Base-by-base conservation (phyloP, 345 rosid genomes). In the Salix suchowensis region DNA sequence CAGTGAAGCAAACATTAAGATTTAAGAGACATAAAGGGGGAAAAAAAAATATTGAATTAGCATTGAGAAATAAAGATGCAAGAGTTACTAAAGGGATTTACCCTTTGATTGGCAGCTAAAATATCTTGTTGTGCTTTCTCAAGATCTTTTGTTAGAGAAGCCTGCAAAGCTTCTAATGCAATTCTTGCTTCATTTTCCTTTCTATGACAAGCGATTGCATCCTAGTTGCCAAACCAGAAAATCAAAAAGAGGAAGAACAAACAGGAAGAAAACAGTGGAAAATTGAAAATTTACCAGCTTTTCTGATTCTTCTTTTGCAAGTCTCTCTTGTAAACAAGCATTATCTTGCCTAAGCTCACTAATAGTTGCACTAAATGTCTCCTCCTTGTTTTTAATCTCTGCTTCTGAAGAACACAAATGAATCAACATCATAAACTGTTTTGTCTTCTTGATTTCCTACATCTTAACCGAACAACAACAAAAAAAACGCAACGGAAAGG, bases 91-190 rank as follows among this genome's bases (percentile, higher is more conserved):
- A 40, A 10, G 46, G 5, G 4, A 1, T 62, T 71, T 88, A 96
- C 99, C 95, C 85, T 89, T 58, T 88, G 86, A 85, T 87, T 89
- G 52, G 91, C 94, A 71, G 79, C 91, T 67, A 79, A 60, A 76
- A 86, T 88, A 72, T 96, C 98, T 72, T 89, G 90, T 68, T 87
- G 86, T 16, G 88, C 86, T 84, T 85, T 91, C 71, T 84, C 91
- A 50, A 92, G 90, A 77, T 88, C 95, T 74, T 83, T 95, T 9
- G 85, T 48, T 23, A 93, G 85, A 85, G 94, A 87, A 74, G 84
- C 89, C 80, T 80, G 84, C 44, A 80, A 65, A 82, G 80, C 92
- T 80, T 92, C 99, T 71, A 83, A 85, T 61, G 88, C 78, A 77
- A 86, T 81, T 82, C 96, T 78, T 65, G 86, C 90, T 83, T 91